phyloP scores from a whole-genome alignment of 495 filamentous ascomycete genomes.

The Baudoinia panamericana region DNA sequence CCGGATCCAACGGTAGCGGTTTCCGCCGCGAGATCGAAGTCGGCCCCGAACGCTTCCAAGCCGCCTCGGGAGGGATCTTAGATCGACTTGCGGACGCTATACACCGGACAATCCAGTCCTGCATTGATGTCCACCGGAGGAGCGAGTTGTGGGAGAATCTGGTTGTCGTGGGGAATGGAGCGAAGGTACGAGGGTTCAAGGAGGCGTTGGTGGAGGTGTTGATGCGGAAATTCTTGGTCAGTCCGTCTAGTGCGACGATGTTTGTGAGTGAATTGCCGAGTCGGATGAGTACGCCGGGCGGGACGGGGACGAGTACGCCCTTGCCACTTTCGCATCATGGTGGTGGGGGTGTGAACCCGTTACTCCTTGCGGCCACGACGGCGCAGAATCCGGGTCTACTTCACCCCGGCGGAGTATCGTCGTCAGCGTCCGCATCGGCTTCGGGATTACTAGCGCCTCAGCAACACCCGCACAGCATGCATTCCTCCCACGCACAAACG shows the following conservation, averaged over 20 bases:
- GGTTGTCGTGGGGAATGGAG: conserved; percentile 78
- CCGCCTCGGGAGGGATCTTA: conserved; percentile 58
- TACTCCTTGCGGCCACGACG: conserved; percentile 84
- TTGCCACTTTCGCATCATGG: conserved; percentile 29
- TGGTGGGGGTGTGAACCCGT: conserved; percentile 63
- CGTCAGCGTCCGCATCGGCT: too few relatives aligned
- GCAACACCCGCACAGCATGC: conserved; percentile 35
- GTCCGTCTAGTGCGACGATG: conserved; percentile 80
- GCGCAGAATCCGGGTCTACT: conserved; percentile 39
- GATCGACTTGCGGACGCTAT: conserved; percentile 70
- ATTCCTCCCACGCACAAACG: conserved; percentile 74
- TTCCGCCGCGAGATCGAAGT: conserved; percentile 64
- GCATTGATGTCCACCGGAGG: conserved; percentile 66
- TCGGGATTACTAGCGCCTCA: too few relatives aligned
- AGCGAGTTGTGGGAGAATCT: conserved; percentile 80
- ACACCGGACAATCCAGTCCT: conserved; percentile 63
- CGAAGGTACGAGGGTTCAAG: conserved; percentile 70
- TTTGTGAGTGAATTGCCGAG: conserved; percentile 93
- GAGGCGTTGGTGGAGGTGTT: conserved; percentile 72
- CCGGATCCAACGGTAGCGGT: conserved; percentile 24
- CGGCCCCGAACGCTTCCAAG: conserved; percentile 75
- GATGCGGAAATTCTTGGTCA: conserved; percentile 71
- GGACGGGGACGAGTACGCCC: conserved; percentile 85
- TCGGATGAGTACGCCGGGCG: conserved; percentile 74
- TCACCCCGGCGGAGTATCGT: conserved; percentile 29